phyloP scores from a whole-genome alignment of 2,329 filamentous ascomycete species.

The Aspergillus sp. region DNA sequence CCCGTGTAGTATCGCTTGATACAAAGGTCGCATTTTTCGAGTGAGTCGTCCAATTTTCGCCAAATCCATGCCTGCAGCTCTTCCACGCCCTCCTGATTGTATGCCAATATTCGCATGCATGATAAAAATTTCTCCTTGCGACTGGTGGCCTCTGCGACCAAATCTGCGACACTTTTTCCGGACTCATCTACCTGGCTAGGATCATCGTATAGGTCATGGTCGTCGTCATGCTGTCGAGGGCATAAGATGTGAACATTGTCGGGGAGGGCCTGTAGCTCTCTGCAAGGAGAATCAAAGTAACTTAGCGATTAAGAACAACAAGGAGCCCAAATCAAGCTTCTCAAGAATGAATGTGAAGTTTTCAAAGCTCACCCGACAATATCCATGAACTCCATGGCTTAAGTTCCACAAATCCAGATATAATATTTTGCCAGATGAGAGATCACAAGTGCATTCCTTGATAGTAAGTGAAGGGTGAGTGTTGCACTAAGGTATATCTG shows the following conservation, averaged over 20 bases:
- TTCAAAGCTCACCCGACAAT: constrained; percentile 33
- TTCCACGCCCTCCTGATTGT: constrained; percentile 57
- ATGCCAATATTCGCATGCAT: constrained; percentile 65
- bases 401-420: constrained; percentile 5
- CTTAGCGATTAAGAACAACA: constrained; percentile 1
- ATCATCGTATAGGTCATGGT: constrained; percentile 61
- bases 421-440: constrained; percentile 1
- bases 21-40: constrained; percentile 65
- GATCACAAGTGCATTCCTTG: constrained; percentile 13
- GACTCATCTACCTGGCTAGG: constrained; percentile 46
- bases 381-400: constrained; percentile 38
- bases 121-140: constrained; percentile 62
- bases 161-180: constrained; percentile 25
- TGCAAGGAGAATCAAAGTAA: constrained; percentile 14
- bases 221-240: constrained; percentile 59
- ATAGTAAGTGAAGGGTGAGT: neutral
- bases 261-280: constrained; percentile 41
- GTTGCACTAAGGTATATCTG: no score
- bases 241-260: constrained; percentile 62
- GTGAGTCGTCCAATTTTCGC: constrained; percentile 51
- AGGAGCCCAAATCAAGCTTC: neutral
- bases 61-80: constrained; percentile 59
- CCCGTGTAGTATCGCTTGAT: constrained; percentile 70
- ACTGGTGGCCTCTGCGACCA: constrained; percentile 51
- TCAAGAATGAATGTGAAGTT: no score